Evolutionary conservation across 148 eudicot species (phyloP), one percentile per base, ranked within the genome.

Genomic region (Rheum nobile): DNA sequence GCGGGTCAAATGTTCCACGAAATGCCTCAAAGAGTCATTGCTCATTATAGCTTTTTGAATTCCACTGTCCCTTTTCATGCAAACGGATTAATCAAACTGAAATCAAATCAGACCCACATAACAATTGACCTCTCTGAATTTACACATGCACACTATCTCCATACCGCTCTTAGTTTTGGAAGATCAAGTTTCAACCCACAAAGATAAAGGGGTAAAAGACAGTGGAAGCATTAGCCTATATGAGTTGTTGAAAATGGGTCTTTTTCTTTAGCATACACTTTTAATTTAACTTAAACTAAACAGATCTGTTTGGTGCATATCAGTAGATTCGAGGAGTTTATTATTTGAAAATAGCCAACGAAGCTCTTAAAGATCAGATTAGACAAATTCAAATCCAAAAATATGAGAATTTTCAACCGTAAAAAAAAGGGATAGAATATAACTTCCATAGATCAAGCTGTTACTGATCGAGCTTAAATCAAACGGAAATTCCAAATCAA

Each of bases 11-110:
- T 67, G 71, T 67, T 67, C 26, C 41, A 32, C 42, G 41, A 67
- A 4, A 67, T 67, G 69, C 69, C 69, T 28, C 69, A 65, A 65
- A 28, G 35, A 65, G 69, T 59, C n/a, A n/a, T n/a, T n/a, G n/a
- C n/a, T n/a, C 67, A 10, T 65, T 29, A 0, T 28, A 65, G 35
- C 31, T 29, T 65, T 28, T 34, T 13, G 3, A 43, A 12, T 12
- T 12, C 46, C 46, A 43, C 46, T 43, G 46, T 0, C 46, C 46
- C 46, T 43, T 43, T 41, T 43, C 0, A 1, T 11, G 14, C 46
- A 43, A 43, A 43, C 46, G 7, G 46, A 43, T 43, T 11, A 13
- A 43, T 43, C 46, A 43, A 43, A 43, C n/a, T 24, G 34, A 4
- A 61, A 3, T n/a, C 32, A 28, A 8, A 61, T 16, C 17, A 24